Base-by-base conservation (phyloP, 441 rosid species). In the Flueggea neowawraea region DNA sequence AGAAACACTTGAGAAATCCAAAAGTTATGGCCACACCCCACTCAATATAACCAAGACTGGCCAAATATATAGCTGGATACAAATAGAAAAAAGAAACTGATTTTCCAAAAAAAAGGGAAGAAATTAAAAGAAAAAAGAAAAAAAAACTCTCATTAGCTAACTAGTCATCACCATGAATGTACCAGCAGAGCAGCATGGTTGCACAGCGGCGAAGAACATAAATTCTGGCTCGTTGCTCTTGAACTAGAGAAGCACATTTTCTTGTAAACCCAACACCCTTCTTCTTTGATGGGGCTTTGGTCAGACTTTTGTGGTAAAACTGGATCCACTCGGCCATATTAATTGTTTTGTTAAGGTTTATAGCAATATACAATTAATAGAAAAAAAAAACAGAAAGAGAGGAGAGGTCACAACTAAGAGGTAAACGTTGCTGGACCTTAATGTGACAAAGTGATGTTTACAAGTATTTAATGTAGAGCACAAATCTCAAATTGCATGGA, bases 121-220 rank as follows among this genome's bases (percentile, higher is more conserved):
- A 16, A 44, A 22, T 0, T 16, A 31, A 45, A n/a, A 12, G 33
- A 36, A n/a, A n/a, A n/a, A n/a, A n/a, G n/a, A n/a, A n/a, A 36
- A 36, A 36, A 1, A 36, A 36, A 36, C 41, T 36, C 41, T 36
- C 6, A 36, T 36, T 5, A 36, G 41, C 7, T 36, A 36, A 4
- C 45, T 71, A 87, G 47, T 86, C 89, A 62, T 93, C 96, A 4
- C 81, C 80, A 2, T 88, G 87, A 12, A 85, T 82, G 71, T 88
- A 93, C 73, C 89, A 86, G 64, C 98, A 90, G 41, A 90, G 72
- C 11, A 93, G 97, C 92, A 93, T 86, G 54, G 91, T 84, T 48
- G 92, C 92, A 56, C 97, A 93, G 31, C 95, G 84, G 54, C 95
- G 87, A 32, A 93, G 72, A 50, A 90, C 83, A 62, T 88, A 93